These are phyloP conservation scores for Penicillium sp. DNA, from an alignment of 2,329 filamentous ascomycete genomes.

Conservation along the genomic window DNA sequence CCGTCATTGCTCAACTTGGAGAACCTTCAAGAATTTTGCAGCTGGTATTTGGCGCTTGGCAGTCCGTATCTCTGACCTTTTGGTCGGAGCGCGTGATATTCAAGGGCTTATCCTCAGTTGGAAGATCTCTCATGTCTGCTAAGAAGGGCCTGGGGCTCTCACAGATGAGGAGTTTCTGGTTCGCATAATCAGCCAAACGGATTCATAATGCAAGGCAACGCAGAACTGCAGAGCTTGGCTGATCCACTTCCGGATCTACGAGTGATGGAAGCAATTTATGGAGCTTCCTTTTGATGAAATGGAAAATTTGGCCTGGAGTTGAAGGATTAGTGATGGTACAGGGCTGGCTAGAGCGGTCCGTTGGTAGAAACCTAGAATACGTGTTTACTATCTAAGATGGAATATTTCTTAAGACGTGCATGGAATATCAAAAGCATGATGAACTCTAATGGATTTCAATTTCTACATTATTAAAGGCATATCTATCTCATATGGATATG, in stretches of 20 bases:
- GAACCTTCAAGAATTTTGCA: background rate
- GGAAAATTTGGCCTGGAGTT: background rate
- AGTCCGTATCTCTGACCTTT: background rate
- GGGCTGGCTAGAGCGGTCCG: background rate
- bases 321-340: background rate
- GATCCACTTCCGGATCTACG: background rate
- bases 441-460: background rate
- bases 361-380: background rate
- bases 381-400: background rate
- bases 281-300: background rate
- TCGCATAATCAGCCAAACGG: background rate
- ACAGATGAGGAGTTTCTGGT: background rate
- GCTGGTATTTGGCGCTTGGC: background rate
- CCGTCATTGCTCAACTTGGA: background rate
- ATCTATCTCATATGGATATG: too few species aligned
- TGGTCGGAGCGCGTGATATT: background rate
- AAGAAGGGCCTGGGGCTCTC: background rate
- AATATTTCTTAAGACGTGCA: background rate
- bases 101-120: background rate
- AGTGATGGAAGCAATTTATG: background rate
- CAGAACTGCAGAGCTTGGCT: background rate
- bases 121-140: background rate
- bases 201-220: background rate
- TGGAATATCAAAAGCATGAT: background rate
- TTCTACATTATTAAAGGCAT: too few species aligned